A percentile compares a stretch with the other conserved stretches of the same genome.
phyloP scores from a whole-genome alignment of 805 yeast genomes.

The Candida odintsovae region DNA sequence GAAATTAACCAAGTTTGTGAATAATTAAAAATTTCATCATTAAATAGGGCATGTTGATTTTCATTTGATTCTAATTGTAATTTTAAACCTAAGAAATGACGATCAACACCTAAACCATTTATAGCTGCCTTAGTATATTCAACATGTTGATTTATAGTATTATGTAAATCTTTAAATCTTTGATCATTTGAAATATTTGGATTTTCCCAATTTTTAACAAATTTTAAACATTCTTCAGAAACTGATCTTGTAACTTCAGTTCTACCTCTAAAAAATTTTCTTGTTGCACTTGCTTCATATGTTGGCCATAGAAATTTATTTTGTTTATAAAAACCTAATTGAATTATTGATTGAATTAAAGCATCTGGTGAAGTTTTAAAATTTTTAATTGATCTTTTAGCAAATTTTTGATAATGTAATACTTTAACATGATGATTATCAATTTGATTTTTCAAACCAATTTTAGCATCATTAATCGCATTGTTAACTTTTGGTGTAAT shows the following conservation, averaged over 20 bases:
- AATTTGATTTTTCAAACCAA: slow-evolving; percentile 46
- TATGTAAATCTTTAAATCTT: slow-evolving; percentile 62
- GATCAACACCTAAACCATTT: slow-evolving; percentile 84
- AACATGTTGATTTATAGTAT: slow-evolving; percentile 71
- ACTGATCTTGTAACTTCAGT: slow-evolving; percentile 92
- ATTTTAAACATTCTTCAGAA: slow-evolving; percentile 59
- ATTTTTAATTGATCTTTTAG: slow-evolving; percentile 78
- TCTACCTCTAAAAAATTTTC: slow-evolving; percentile 83
- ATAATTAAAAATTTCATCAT: slow-evolving; percentile 71
- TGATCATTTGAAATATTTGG: slow-evolving; percentile 38
- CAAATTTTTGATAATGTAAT: slow-evolving; percentile 78
- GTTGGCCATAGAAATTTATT: slow-evolving; percentile 82
- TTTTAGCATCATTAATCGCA: slow-evolving; percentile 51
- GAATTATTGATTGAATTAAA: slow-evolving; percentile 83
- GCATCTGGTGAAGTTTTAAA: slow-evolving; percentile 92
- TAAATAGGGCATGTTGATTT: slow-evolving; percentile 56
- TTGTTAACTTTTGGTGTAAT: slow-evolving; percentile 44
- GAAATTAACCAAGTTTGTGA: slow-evolving; percentile 83
- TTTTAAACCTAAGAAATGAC: slow-evolving; percentile 88
- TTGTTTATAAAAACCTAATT: slow-evolving; percentile 82
- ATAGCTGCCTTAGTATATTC: slow-evolving; percentile 70
- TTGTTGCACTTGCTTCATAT: slow-evolving; percentile 93
- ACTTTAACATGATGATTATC: slow-evolving; percentile 68
- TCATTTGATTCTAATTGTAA: slow-evolving; percentile 58
- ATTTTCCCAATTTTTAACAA: slow-evolving; percentile 72